Base-by-base conservation (phyloP, 257 asterid species). In the Knoxia roxburghii region DNA sequence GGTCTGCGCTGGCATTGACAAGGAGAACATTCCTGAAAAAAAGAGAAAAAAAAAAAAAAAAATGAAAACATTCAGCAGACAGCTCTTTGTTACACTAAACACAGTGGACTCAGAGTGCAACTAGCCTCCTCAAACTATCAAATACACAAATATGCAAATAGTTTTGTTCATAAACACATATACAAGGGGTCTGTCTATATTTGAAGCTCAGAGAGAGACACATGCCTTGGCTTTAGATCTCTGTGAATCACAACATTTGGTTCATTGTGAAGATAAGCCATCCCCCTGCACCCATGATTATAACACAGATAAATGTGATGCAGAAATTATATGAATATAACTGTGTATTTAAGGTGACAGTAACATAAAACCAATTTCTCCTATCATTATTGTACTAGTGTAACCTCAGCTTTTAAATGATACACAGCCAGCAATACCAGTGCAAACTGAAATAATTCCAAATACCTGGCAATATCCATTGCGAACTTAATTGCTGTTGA, bases 231-330 rank as follows among this genome's bases (percentile, higher is more conserved):
- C 76, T 94, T 94, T 52, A 94, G 87, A 78, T 94, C 99, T 82
- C 99, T 80, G 84, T 94, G 99, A 79, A 94, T 82, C 40, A 94
- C 70, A 20, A 90, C 99, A 82, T 94, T 94, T 68, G 99, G 99
- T 78, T 94, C 97, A 53, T 82, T 88, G 73, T 94, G 99, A 81
- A 94, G 96, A 90, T 90, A 94, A 64, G 99, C 96, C 95, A 94
- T 90, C 83, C 99, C 99, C 77, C 99, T 90, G 90, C 70, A 68
- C 70, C 67, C 69, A 72, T 63, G 74, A 79, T 68, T 71, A 51
- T n/a, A 4, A 15, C 30, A 55, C 41, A 54, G 30, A 53, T 40
- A 49, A 65, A 12, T 26, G 41, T 56, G 45, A 4, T n/a, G 32
- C 12, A 30, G 13, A 49, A 37, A 58, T 48, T 9, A 48, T 27